Evolutionary conservation across 495 filamentous ascomycete species (phyloP).

Genomic region (Tuber melanosporum): DNA sequence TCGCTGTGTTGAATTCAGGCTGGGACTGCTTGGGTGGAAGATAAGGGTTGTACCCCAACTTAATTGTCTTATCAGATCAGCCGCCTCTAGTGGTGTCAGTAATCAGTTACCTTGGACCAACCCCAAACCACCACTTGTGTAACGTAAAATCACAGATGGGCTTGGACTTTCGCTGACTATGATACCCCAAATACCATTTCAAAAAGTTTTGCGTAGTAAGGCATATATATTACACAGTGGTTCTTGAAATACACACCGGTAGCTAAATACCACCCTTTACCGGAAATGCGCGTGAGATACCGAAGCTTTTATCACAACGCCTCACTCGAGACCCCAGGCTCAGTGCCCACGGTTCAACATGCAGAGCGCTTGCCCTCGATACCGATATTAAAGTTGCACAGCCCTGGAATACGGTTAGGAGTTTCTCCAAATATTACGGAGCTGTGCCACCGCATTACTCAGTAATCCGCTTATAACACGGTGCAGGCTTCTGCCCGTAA

Average conservation of each 20-base stretch:
- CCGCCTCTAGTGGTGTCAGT: not conserved
- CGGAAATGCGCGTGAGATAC: not conserved
- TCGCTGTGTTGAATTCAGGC: not conserved
- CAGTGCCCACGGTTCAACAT: not conserved
- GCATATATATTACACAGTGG: not conserved
- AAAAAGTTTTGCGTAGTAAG: not conserved
- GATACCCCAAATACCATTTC: not conserved
- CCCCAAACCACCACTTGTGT: not conserved
- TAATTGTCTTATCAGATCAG: constrained; percentile 12
- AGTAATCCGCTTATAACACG: not conserved
- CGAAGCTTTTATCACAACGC: not conserved
- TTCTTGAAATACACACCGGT: not conserved
- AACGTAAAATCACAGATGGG: not conserved
- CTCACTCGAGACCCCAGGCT: not conserved
- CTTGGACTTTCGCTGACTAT: not conserved
- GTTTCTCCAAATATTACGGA: not conserved
- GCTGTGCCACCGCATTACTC: not conserved
- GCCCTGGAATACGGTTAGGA: not conserved
- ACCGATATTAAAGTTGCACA: not conserved
- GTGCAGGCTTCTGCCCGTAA: not conserved
- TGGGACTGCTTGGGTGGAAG: constrained; percentile 15
- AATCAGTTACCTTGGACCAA: not conserved
- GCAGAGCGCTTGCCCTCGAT: not conserved
- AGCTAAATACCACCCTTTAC: not conserved
- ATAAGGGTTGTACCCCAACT: constrained; percentile 16